Base-by-base conservation (phyloP, 2,329 filamentous ascomycete species). In the Monosporascus ibericus region DNA sequence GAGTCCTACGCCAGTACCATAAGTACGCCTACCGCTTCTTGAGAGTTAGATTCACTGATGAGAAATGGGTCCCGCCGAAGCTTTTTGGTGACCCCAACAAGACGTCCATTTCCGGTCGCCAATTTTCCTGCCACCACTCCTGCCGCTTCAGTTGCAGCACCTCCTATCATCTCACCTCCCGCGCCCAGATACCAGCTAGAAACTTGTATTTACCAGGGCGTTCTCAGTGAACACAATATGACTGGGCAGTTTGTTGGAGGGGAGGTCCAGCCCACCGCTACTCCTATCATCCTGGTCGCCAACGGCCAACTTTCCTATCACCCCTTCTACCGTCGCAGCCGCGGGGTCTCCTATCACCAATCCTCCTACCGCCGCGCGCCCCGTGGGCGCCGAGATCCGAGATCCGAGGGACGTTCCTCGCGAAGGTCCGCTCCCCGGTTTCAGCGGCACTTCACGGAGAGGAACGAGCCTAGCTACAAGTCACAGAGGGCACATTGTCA, bases 381-480 rank as follows among this genome's bases (percentile, higher is more conserved):
- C 72, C 94, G 4, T 73, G 75, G n/a, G 84, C 88, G 0, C 73
- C 62, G 6, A 72, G 61, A 50, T 95, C 8, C 9, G 27, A 11
- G 11, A 30, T 95, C 8, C 9, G 27, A 11, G 11, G 11, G 27
- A 3, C 8, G 3, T 27, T 27, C 8, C 25, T 27, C 25, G 25
- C 8, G 25, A 27, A 27, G 2, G 8, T 27, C 25, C 25, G 25
- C 25, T 27, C 25, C 25, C 25, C 25, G 25, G 25, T 27, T 8
- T 8, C 8, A 84, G 80, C 94, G 91, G 1, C 92, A 96, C 67
- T 97, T 92, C 65, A 92, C 95, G 85, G 87, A 91, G 65, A 90
- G 85, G 17, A 58, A 73, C 42, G 72, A 73, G 38, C 70, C 70
- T 15, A 74, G 74, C 0, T 95, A 96, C 62, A 67, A 65, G 2